A percentile compares a stretch with the other conserved stretches of the same genome.
Evolutionary conservation across 352 stramenopile genomes (phyloP).

Genomic region (Globisporangium polare): DNA sequence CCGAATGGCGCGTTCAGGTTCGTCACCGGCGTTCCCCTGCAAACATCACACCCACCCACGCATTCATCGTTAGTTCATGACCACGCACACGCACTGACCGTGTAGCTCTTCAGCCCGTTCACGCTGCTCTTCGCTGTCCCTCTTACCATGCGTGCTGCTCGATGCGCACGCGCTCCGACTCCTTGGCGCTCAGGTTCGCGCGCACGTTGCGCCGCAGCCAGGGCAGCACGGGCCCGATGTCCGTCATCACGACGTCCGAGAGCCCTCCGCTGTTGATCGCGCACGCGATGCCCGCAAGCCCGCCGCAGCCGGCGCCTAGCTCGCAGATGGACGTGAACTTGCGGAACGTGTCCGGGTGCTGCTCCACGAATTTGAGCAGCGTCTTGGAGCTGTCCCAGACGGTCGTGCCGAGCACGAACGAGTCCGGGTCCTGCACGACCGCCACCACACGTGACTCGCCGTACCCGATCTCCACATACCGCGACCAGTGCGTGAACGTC

Average conservation of each 20-base stretch:
- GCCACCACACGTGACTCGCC: constrained; percentile 39
- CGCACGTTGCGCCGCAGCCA: constrained; percentile 76
- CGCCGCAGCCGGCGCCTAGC: constrained; percentile 69
- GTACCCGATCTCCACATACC: constrained; percentile 61
- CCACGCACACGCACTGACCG: not conserved
- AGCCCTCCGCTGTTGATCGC: constrained; percentile 61
- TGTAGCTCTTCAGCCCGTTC: not conserved
- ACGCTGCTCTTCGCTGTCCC: not conserved
- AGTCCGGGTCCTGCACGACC: constrained; percentile 72
- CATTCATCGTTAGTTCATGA: not conserved
- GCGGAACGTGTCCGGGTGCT: constrained; percentile 42
- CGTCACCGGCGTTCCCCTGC: constrained; percentile 55
- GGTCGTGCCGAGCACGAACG: constrained; percentile 77
- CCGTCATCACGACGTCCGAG: constrained; percentile 65
- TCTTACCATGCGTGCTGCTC: constrained; percentile 51
- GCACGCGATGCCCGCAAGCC: constrained; percentile 64
- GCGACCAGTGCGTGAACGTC: constrained; percentile 77
- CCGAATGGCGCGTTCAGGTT: constrained; percentile 56
- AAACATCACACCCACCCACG: constrained; percentile 1
- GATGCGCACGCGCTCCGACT: constrained; percentile 55
- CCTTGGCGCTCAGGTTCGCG: constrained; percentile 53
- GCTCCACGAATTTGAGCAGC: constrained; percentile 83
- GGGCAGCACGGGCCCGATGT: constrained; percentile 71
- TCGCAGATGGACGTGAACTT: constrained; percentile 65
- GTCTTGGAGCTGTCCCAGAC: constrained; percentile 87